phyloP scores from a whole-genome alignment of 306 rosid genomes.

The Fragaria iinumae region DNA sequence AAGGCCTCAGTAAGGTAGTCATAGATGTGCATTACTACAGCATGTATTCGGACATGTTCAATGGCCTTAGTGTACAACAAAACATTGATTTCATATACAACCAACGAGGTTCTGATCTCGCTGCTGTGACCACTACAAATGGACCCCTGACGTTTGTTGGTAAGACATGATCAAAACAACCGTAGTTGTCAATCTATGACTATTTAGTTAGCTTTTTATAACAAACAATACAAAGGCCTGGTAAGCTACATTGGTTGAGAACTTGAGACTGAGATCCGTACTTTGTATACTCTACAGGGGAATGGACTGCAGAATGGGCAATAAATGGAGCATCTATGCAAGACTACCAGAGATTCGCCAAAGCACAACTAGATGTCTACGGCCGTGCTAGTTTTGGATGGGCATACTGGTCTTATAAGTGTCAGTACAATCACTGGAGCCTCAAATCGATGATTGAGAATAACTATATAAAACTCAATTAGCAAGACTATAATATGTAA shows the following conservation, averaged over 20 bases:
- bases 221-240: not conserved
- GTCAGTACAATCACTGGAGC: conserved; percentile 37
- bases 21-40: conserved; percentile 67
- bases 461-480: conserved; percentile 28
- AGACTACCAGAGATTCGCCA: conserved; percentile 34
- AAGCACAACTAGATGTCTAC: conserved; percentile 43
- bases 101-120: conserved; percentile 44
- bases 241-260: not conserved
- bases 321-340: conserved; percentile 32
- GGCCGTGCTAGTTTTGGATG: conserved; percentile 49
- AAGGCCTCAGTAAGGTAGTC: conserved; percentile 27
- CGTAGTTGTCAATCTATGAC: not conserved
- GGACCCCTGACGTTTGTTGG: conserved; percentile 68
- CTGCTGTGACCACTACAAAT: conserved; percentile 37
- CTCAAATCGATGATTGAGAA: conserved; percentile 54
- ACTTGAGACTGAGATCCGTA: not conserved
- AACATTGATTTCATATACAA: conserved; percentile 35
- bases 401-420: conserved; percentile 63
- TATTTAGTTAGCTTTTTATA: not conserved
- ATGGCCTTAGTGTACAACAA: conserved; percentile 39
- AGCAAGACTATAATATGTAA: not conserved
- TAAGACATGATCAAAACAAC: not conserved
- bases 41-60: conserved; percentile 34
- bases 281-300: conserved; percentile 33
- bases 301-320: conserved; percentile 53